Conservation (phyloP, 2,329 filamentous ascomycete genomes). For the Colletotrichum graminicola region DNA sequence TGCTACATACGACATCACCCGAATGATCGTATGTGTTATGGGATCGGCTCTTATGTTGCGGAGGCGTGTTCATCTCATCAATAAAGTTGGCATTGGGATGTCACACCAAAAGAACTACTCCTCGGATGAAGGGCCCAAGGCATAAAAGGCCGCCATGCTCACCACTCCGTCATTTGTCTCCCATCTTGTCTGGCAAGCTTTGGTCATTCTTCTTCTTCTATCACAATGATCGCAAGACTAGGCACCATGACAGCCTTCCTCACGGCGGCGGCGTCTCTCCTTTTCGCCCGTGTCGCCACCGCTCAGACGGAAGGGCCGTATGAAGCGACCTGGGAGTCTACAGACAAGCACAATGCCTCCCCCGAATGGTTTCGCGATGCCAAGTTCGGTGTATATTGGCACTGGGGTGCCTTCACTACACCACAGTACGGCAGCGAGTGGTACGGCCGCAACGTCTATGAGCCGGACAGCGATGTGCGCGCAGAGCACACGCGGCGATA, state of each 20-base stretch:
- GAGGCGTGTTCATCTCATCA: background rate
- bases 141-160: background rate
- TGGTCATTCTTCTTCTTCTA: background rate
- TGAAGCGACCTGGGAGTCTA: background rate
- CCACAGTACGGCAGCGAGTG: background rate
- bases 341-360: background rate
- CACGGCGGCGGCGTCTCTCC: background rate
- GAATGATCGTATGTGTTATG: background rate
- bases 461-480: background rate
- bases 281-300: background rate
- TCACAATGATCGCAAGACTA: background rate
- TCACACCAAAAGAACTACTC: background rate
- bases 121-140: background rate
- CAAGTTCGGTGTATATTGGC: background rate
- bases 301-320: background rate
- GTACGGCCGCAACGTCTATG: background rate
- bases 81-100: background rate
- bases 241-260: background rate
- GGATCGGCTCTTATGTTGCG: background rate
- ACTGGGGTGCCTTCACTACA: background rate
- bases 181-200: background rate
- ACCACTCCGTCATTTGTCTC: background rate
- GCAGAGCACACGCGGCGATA: background rate
- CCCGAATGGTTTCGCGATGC: background rate
- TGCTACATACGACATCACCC: background rate